Base-by-base conservation (phyloP, 352 stramenopile genomes). In the Globisporangium apiculatum region DNA sequence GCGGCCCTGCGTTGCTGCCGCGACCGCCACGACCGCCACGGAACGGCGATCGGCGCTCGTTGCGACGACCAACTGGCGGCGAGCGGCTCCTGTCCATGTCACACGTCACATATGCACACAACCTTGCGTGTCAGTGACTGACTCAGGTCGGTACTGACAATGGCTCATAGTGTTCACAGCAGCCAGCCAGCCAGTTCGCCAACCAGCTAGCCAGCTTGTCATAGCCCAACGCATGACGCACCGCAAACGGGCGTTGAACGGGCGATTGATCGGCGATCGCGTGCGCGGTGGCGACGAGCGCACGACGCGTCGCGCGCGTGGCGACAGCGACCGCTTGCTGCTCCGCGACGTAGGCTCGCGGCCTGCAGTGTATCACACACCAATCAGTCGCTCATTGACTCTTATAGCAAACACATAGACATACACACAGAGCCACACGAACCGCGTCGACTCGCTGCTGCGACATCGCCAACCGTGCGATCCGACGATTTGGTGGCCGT, bases 11-110 rank as follows among this genome's bases (percentile, higher is more conserved):
- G 3, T 43, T 43, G 40, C 40, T 43, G 40, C 11, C 40, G 40
- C 40, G 11, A 11, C 40, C 11, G 40, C 40, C 11, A 11, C 7
- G 55, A 36, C 64, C 58, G 9, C 66, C 37, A 35, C 10, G 69
- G 65, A 72, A 71, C 18, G 52, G 51, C n/a, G 67, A 67, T 15
- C 57, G 55, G 42, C 58, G 58, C 48, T 53, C 54, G 9, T 43
- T 36, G 37, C 60, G 50, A 46, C 51, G 37, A 46, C 40, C 37
- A 36, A 57, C 0, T 11, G 64, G 48, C 42, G 52, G 40, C 35
- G 50, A 55, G 11, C 50, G 40, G 40, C 40, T 43, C 40, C 40
- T 43, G 11, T 43, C 7, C 7, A 11, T 43, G 11, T 43, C 12
- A 55, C 15, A 1, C 15, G 24, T n/a, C 0, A 12, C n/a, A 49